Base-by-base conservation (phyloP, 2,329 filamentous ascomycete species). In the Lachnellula hyalina region DNA sequence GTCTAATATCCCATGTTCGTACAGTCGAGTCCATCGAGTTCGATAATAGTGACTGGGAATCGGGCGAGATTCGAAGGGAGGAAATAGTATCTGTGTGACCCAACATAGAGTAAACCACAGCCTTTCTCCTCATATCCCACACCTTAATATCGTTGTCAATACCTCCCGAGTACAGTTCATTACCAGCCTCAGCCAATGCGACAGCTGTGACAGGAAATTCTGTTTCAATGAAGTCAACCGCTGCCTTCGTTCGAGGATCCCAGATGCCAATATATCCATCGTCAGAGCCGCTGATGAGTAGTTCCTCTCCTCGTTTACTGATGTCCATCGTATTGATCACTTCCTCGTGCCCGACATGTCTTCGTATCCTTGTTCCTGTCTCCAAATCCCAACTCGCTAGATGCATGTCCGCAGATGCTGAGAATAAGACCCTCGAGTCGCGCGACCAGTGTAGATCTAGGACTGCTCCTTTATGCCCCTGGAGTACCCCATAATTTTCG, bases 101-200 rank as follows among this genome's bases (percentile, higher is more conserved):
- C 12, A 88, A 73, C 79, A 99, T 86, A 1, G 87, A 87, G 72
- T 97, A 96, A 5, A 90, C 84, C 2, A 95, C 82, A 6, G 87
- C 82, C 72, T 95, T 91, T 76, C 96, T 97, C 62, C 94, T 85
- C 67, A 97, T 75, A 72, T 99, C 94, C 93, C 94, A 99, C 19
- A 96, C 92, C 65, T 92, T 90, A 70, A 99, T 96, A 65, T 95
- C 91, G 68, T 97, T 96, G 74, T 97, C 94, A 63, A 99, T 96
- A 21, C 92, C 89, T 47, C 93, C 93, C 6, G 89, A 88, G 71
- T 94, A 99, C 25, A 99, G 83, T 74, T 97, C 94, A 70, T 96
- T 96, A 17, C 94, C 94, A 1, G 93, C 91, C 70, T 96, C 91
- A 0, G 92, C 87, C n/a, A 97, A 77, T 15, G 91, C 90, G 5